Evolutionary conservation across 306 rosid genomes (phyloP).

Genomic region (Medicago ruthenica): DNA sequence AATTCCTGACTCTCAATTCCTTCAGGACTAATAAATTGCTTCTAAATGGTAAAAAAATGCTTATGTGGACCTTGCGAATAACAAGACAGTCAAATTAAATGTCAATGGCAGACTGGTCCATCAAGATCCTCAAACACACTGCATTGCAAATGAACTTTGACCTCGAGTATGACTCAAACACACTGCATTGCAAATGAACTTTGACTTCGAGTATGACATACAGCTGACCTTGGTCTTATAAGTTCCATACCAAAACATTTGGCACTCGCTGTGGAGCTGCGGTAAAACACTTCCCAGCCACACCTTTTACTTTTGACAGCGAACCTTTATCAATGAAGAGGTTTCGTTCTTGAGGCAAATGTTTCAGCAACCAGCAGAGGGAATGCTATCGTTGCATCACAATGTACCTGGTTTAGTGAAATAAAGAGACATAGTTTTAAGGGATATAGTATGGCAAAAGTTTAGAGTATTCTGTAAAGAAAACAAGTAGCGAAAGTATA

Average conservation of each 20-base stretch:
- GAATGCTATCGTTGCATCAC: slow-evolving; percentile 88
- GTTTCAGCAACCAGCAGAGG: slow-evolving; percentile 83
- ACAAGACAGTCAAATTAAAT: slow-evolving; percentile 10
- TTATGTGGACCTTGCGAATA: neutral
- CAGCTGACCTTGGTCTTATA: too few species aligned
- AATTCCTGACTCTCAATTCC: neutral
- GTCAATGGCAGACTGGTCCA: neutral
- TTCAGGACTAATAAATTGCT: neutral
- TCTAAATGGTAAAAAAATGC: slow-evolving; percentile 14
- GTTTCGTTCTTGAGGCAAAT: slow-evolving; percentile 59
- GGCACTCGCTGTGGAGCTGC: too few species aligned
- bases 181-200: too few species aligned
- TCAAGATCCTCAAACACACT: slow-evolving; percentile 30
- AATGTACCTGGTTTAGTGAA: slow-evolving; percentile 69
- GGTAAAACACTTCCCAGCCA: too few species aligned
- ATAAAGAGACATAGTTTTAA: neutral
- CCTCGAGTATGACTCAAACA: too few species aligned
- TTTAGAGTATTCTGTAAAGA: neutral
- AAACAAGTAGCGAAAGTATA: slow-evolving; percentile 5
- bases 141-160: slow-evolving; percentile 28
- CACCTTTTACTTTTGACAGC: neutral
- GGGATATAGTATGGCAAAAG: neutral
- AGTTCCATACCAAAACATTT: too few species aligned
- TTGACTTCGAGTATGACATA: too few species aligned
- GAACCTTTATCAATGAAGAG: slow-evolving; percentile 24